Percentiles rank a stretch among this genome's conserved stretches.
phyloP scores from a whole-genome alignment of 2,329 filamentous ascomycete genomes.

The Phialocephala subalpina region DNA sequence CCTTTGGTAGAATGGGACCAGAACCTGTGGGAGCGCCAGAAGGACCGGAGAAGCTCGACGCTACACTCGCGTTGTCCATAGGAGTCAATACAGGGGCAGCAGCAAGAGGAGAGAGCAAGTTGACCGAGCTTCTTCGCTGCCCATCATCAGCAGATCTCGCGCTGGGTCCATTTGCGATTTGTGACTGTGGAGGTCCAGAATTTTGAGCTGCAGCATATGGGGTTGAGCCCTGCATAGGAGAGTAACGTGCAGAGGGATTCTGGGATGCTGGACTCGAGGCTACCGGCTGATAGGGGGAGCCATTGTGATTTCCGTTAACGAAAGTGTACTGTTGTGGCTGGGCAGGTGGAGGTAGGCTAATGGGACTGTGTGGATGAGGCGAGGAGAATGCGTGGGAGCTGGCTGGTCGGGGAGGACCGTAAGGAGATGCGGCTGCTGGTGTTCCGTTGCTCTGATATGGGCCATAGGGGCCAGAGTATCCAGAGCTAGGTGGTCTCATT shows the following conservation, averaged over 20 bases:
- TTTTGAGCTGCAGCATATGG: slow-evolving; percentile 18
- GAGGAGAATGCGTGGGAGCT: slow-evolving; percentile 44
- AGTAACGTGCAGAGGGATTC: slow-evolving; percentile 7
- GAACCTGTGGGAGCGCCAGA: slow-evolving; percentile 13
- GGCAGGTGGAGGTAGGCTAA: slow-evolving; percentile 43
- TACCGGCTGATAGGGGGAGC: neutral
- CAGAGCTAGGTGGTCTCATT: slow-evolving; percentile 13
- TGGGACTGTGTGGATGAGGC: slow-evolving; percentile 43
- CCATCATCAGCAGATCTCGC: slow-evolving; percentile 30
- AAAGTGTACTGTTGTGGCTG: slow-evolving; percentile 38
- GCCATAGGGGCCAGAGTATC: slow-evolving; percentile 27
- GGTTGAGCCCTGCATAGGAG: slow-evolving; percentile 27
- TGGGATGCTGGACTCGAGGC: slow-evolving; percentile 1
- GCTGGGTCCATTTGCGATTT: slow-evolving; percentile 27
- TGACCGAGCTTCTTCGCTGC: slow-evolving; percentile 38
- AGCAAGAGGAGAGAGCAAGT: slow-evolving; percentile 41
- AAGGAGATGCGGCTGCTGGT: slow-evolving; percentile 13
- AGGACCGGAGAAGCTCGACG: slow-evolving; percentile 6
- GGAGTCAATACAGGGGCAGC: slow-evolving; percentile 41
- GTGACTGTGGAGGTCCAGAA: slow-evolving; percentile 22
- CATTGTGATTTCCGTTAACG: slow-evolving; percentile 35
- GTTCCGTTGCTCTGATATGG: slow-evolving; percentile 24
- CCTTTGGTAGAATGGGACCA: slow-evolving; percentile 25
- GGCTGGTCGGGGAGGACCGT: slow-evolving; percentile 29
- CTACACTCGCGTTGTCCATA: slow-evolving; percentile 24